phyloP scores from a whole-genome alignment of 1,139 yeast genomes.

The Yamadazyma kanchanaburiensis region DNA sequence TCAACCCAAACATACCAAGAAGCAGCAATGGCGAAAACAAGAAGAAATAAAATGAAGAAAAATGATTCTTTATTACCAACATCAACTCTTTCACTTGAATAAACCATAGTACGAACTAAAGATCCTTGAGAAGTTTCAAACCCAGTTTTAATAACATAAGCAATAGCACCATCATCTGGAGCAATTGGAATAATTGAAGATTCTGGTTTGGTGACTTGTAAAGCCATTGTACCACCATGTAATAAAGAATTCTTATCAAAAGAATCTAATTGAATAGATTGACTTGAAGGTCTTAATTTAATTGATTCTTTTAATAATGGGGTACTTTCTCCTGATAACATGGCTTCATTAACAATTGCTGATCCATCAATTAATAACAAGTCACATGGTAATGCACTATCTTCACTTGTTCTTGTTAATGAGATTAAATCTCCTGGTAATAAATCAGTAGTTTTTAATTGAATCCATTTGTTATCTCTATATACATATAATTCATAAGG shows the following conservation, averaged over 20 bases:
- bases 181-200: slow-evolving; percentile 48
- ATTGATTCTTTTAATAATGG: slow-evolving; percentile 93
- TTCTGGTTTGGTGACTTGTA: slow-evolving; percentile 80
- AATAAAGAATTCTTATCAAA: slow-evolving; percentile 84
- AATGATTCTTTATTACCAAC: slow-evolving; percentile 95
- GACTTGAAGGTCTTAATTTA: slow-evolving; percentile 74
- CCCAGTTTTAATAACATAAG: slow-evolving; percentile 89
- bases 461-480: slow-evolving; percentile 70
- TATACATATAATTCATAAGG: slow-evolving; percentile 76
- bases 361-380: slow-evolving; percentile 80
- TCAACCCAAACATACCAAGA: slow-evolving; percentile 99
- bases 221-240: slow-evolving; percentile 96
- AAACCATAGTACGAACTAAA: slow-evolving; percentile 95
- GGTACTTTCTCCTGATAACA: slow-evolving; percentile 97
- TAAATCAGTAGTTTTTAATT: slow-evolving; percentile 67
- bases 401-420: slow-evolving; percentile 83
- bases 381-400: slow-evolving; percentile 96
- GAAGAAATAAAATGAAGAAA: slow-evolving; percentile 83
- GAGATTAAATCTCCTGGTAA: slow-evolving; percentile 94
- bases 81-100: slow-evolving; percentile 93
- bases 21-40: slow-evolving; percentile 91
- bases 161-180: slow-evolving; percentile 93
- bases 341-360: slow-evolving; percentile 94
- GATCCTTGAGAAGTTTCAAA: slow-evolving; percentile 98
- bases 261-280: slow-evolving; percentile 69